These are phyloP conservation scores for Globisporangium heterothallicum DNA, from an alignment of 352 stramenopile species.

Conservation along the genomic window DNA sequence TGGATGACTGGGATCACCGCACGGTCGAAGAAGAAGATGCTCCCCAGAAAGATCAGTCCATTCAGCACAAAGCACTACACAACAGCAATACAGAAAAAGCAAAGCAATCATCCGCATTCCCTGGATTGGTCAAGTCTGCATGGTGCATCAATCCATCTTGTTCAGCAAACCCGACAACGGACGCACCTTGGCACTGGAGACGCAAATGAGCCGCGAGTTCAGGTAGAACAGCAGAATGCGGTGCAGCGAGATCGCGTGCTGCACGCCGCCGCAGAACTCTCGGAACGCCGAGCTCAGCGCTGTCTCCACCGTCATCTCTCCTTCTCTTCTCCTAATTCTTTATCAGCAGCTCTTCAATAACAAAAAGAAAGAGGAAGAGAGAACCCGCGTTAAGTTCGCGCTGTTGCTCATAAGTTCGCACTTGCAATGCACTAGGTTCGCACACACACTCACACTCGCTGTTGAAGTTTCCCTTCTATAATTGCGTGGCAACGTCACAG, in stretches of 20 bases:
- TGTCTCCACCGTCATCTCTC: slow-evolving; percentile 25
- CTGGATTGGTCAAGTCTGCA: too few species aligned
- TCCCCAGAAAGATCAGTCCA: slow-evolving; percentile 84
- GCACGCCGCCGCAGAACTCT: slow-evolving; percentile 81
- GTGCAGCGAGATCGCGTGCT: slow-evolving; percentile 82
- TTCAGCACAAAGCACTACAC: slow-evolving; percentile 83
- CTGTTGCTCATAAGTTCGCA: slow-evolving; percentile 1
- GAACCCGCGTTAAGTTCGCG: slow-evolving; percentile 1
- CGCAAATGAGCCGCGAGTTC: slow-evolving; percentile 79
- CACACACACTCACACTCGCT: not conserved
- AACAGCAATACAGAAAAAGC: not conserved
- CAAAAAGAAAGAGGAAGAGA: not conserved
- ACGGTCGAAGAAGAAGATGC: slow-evolving; percentile 87
- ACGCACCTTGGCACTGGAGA: slow-evolving; percentile 73
- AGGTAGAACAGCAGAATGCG: slow-evolving; percentile 85
- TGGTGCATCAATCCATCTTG: not conserved
- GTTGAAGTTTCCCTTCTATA: not conserved
- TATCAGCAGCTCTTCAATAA: not conserved
- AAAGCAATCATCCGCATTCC: not conserved
- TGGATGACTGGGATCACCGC: slow-evolving; percentile 85
- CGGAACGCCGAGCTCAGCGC: slow-evolving; percentile 61
- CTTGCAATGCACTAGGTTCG: not conserved
- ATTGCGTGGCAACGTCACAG: not conserved
- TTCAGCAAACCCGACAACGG: not conserved
- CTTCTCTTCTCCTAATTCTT: not conserved